Base-by-base conservation (phyloP, 1,139 yeast species). In the Suhomyces taliae region DNA sequence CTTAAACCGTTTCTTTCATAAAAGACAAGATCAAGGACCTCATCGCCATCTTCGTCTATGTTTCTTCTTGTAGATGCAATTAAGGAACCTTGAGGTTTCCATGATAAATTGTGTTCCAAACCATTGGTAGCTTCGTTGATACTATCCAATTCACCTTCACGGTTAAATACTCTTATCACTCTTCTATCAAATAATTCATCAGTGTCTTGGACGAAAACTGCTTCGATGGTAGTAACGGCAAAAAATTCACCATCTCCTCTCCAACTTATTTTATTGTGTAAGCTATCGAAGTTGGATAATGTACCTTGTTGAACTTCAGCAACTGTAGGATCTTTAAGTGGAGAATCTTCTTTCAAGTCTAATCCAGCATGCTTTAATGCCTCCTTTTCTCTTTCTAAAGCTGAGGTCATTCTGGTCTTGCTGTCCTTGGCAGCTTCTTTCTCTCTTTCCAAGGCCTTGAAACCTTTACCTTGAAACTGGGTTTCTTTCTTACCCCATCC, bases 401-500 rank as follows among this genome's bases (percentile, higher is more conserved):
- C 90, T 57, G 85, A 83, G 36, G 90, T 93, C 51, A 98, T 98
- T 59, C 81, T 85, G 43, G 99, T 99, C 66, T 88, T 86, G 65
- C 12, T 44, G 52, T 85, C 84, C 57, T 78, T 81, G 54, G 85
- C 72, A 27, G 85, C 78, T 42, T 69, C 70, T 24, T 54, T 65
- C 57, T 82, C 87, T 65, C 91, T 77, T 65, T 87, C 93, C 52
- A 79, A 60, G n/a, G 89, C 91, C 58, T 85, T 84, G 37, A 90
- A 93, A 50, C 99, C 99, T 58, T 81, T 85, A 43, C 99, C 99
- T 65, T 88, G 85, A 65, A 95, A 95, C 67, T 95, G 99, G 0
- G 99, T 95, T 65, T 93, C 99, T 53, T 87, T 85, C 56, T 87
- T 88, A 60, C 99, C 99, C 99, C 99, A 95, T 15, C 99, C 99